Conservation (phyloP, 306 rosid species). For the Cucumis melo region DNA sequence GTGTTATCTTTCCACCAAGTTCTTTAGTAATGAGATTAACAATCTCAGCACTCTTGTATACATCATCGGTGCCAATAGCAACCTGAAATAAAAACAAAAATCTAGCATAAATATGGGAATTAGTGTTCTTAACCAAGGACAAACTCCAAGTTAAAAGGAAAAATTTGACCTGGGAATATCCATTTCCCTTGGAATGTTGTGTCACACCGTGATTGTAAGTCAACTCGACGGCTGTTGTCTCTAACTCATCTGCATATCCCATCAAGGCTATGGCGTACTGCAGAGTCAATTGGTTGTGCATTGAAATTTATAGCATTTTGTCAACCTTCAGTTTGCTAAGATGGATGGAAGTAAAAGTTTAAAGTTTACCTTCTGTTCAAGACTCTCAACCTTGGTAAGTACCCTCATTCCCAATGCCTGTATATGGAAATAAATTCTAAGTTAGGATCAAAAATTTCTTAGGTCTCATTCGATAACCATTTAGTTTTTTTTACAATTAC, state of each 20-base stretch:
- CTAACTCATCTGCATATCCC: conserved; percentile 78
- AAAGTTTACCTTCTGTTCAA: conserved; percentile 56
- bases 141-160: neutral
- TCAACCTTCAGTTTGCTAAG: neutral
- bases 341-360: neutral
- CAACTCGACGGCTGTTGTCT: conserved; percentile 81
- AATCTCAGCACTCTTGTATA: conserved; percentile 84
- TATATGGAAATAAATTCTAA: neutral
- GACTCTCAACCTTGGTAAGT: conserved; percentile 59
- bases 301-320: neutral
- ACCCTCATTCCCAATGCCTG: conserved; percentile 79
- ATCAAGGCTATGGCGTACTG: conserved; percentile 76
- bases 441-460: neutral
- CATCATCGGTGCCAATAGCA: conserved; percentile 89
- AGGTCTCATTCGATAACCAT: neutral
- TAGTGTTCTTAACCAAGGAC: neutral
- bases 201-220: conserved; percentile 89
- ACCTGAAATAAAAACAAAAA: conserved; percentile 39
- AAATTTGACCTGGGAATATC: conserved; percentile 69
- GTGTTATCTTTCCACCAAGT: conserved; percentile 87
- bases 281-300: conserved; percentile 3
- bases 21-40: conserved; percentile 53
- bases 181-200: conserved; percentile 81
- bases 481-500: neutral
- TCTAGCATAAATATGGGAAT: neutral